These are phyloP conservation scores for Plenodomus biglobosus DNA, from an alignment of 2,329 filamentous ascomycete genomes.

Conservation along the genomic window DNA sequence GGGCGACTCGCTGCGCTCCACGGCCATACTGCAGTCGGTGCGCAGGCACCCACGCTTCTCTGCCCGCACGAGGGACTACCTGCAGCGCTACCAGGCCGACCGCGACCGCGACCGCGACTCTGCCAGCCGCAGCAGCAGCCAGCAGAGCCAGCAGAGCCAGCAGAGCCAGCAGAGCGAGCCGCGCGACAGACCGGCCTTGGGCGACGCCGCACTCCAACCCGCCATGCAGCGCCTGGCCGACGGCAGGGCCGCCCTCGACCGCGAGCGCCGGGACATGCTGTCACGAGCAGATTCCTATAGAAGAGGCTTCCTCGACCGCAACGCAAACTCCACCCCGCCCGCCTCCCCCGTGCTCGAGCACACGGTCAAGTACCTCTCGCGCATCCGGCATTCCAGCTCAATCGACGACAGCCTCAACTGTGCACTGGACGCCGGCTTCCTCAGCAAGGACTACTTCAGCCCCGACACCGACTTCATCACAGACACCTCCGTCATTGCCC, in stretches of 20 bases:
- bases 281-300: conserved; percentile 30
- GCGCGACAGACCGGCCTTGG: conserved; percentile 31
- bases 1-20: conserved; percentile 42
- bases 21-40: conserved; percentile 46
- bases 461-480: conserved; percentile 61
- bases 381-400: conserved; percentile 56
- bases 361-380: conserved; percentile 63
- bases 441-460: conserved; percentile 56
- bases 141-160: conserved; percentile 32
- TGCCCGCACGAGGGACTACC: conserved; percentile 40
- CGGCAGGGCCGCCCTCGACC: conserved; percentile 22
- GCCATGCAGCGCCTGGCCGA: conserved; percentile 37
- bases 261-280: conserved; percentile 26
- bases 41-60: conserved; percentile 45
- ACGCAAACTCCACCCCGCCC: conserved; percentile 17
- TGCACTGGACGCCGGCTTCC: conserved; percentile 57
- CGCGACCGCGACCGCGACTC: too few species aligned
- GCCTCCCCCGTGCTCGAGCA: conserved; percentile 53
- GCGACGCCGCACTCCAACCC: conserved; percentile 22
- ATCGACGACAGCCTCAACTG: conserved; percentile 58
- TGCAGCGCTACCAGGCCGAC: conserved; percentile 48
- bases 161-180: conserved; percentile 20
- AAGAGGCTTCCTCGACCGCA: conserved; percentile 31
- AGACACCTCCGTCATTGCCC: conserved; percentile 54
- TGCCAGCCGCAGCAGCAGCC: too few species aligned